phyloP scores from a whole-genome alignment of 768 basidiomycete species.

The Mycena vitilis region DNA sequence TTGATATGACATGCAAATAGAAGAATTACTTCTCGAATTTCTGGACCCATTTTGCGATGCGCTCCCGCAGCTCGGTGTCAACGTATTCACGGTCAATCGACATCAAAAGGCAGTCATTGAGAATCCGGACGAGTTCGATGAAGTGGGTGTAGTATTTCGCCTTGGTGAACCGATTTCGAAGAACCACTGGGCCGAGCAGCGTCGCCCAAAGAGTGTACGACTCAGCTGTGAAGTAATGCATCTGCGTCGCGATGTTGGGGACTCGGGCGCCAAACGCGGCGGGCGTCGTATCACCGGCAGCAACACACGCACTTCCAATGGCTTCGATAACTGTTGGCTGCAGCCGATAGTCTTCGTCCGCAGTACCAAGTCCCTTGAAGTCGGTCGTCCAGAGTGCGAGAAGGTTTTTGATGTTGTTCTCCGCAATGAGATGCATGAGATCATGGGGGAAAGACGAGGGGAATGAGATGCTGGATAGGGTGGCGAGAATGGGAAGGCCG shows the following conservation, averaged over 20 bases:
- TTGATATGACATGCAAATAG: background rate
- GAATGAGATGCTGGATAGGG: background rate
- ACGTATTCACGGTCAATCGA: no score
- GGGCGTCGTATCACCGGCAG: background rate
- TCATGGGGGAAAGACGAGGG: background rate
- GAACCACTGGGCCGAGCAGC: no score
- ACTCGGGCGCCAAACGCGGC: no score
- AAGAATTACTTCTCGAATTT: slow-evolving; percentile 11
- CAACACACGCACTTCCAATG: background rate
- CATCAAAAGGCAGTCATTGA: no score
- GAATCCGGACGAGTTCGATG: no score
- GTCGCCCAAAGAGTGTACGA: no score
- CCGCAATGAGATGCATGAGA: background rate
- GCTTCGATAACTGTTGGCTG: background rate
- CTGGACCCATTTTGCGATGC: no score
- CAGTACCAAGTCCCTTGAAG: background rate
- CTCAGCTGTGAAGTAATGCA: no score
- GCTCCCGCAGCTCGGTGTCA: no score
- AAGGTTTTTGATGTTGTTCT: background rate
- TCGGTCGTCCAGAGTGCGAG: background rate
- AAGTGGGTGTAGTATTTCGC: no score
- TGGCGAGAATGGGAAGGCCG: background rate
- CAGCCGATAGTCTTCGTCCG: background rate
- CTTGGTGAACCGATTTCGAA: no score
- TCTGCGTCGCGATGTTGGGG: no score